phyloP scores from a whole-genome alignment of 208 protist genomes.

The Leishmania lainsoni region DNA sequence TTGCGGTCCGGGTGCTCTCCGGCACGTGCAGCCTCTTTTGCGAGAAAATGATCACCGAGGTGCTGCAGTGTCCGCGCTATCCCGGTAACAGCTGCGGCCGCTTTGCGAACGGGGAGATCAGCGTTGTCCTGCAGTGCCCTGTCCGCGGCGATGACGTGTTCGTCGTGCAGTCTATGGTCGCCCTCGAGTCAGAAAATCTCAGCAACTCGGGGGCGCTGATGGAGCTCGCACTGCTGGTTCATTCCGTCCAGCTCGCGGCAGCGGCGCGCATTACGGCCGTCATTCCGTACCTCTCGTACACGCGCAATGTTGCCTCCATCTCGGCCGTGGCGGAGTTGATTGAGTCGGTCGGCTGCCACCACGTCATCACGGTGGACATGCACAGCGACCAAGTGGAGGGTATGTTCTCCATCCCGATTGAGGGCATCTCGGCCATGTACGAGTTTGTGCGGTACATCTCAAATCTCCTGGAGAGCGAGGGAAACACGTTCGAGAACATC shows the following conservation, averaged over 20 bases:
- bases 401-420: slow-evolving; percentile 94
- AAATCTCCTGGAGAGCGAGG: slow-evolving; percentile 68
- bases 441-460: slow-evolving; percentile 88
- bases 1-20: slow-evolving; percentile 74
- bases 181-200: slow-evolving; percentile 79
- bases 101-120: slow-evolving; percentile 88
- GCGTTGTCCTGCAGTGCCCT: slow-evolving; percentile 76
- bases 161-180: slow-evolving; percentile 91
- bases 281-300: slow-evolving; percentile 94
- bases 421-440: slow-evolving; percentile 83
- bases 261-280: slow-evolving; percentile 91
- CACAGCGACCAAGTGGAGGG: slow-evolving; percentile 92
- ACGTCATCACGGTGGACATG: slow-evolving; percentile 94
- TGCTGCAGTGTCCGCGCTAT: slow-evolving; percentile 64
- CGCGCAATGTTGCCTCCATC: slow-evolving; percentile 92
- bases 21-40: slow-evolving; percentile 59
- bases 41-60: slow-evolving; percentile 83
- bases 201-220: slow-evolving; percentile 89
- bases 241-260: slow-evolving; percentile 78
- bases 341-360: slow-evolving; percentile 85
- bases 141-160: slow-evolving; percentile 96
- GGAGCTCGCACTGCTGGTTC: slow-evolving; percentile 92
- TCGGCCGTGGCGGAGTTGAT: slow-evolving; percentile 91
- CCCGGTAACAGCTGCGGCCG: slow-evolving; percentile 55
- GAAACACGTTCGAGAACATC: slow-evolving; percentile 68